Evolutionary conservation across 805 yeast genomes (phyloP).

Genomic region (Yamadazyma insecticola): DNA sequence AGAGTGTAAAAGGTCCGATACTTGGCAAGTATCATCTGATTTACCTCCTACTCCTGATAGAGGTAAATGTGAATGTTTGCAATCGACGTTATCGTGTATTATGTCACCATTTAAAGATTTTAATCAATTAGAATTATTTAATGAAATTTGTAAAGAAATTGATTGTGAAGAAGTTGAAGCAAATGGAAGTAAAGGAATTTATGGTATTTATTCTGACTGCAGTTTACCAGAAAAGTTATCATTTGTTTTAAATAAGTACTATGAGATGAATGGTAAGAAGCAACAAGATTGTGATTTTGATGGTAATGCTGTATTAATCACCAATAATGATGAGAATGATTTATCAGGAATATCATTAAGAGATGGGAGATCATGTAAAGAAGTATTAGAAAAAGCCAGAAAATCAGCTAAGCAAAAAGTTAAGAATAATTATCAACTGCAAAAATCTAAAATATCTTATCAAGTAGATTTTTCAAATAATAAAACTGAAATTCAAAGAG

Average conservation of each 20-base stretch:
- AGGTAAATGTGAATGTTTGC: constrained; percentile 41
- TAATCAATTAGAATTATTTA: constrained; percentile 17
- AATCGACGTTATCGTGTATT: constrained; percentile 36
- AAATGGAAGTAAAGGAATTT: constrained; percentile 32
- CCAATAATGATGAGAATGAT: constrained; percentile 12
- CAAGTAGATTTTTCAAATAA: too few relatives aligned
- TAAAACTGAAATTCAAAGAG: too few relatives aligned
- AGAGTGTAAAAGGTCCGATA: constrained; percentile 1
- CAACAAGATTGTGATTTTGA: constrained; percentile 20
- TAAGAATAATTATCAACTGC: too few relatives aligned
- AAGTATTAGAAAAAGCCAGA: constrained; percentile 4
- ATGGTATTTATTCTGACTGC: constrained; percentile 42
- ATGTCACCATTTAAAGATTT: constrained; percentile 20
- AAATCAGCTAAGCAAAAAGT: too few relatives aligned
- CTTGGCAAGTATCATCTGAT: constrained; percentile 16
- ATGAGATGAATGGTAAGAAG: constrained; percentile 15
- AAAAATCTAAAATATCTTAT: too few relatives aligned
- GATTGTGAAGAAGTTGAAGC: constrained; percentile 36
- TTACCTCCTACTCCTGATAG: constrained; percentile 41
- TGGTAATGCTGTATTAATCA: constrained; percentile 15
- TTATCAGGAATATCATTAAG: constrained; percentile 13
- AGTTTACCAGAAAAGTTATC: constrained; percentile 32
- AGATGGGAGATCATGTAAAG: constrained; percentile 24
- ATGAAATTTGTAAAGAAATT: constrained; percentile 30
- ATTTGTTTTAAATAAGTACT: constrained; percentile 36